Evolutionary conservation across 2,329 filamentous ascomycete genomes (phyloP).

Genomic region (Ophiostoma sp.): DNA sequence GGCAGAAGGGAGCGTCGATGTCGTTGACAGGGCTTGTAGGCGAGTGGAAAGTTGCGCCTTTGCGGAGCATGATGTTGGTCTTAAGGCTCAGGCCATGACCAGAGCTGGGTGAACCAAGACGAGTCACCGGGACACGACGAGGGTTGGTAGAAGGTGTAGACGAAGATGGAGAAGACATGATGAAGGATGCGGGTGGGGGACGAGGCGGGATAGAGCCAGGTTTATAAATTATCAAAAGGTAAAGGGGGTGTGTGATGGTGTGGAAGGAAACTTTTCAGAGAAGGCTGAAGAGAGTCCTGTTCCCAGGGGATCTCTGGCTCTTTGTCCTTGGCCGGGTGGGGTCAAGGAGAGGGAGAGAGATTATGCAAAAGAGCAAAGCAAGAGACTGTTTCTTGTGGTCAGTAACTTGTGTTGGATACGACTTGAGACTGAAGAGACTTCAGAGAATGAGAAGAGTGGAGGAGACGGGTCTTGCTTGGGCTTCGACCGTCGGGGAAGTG

Average conservation of each 20-base stretch:
- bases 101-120: constrained; percentile 42
- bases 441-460: background rate
- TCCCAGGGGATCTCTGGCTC: background rate
- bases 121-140: constrained; percentile 47
- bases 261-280: background rate
- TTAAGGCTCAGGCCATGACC: constrained; percentile 50
- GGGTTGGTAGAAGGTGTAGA: constrained; percentile 39
- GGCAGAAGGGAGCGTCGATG: constrained; percentile 42
- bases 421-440: background rate
- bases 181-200: constrained; percentile 5
- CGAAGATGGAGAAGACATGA: constrained; percentile 31
- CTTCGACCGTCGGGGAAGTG: constrained; percentile 10
- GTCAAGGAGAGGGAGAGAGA: background rate
- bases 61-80: constrained; percentile 62
- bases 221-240: constrained; percentile 8
- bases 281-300: constrained; percentile 22
- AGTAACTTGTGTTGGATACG: constrained; percentile 1
- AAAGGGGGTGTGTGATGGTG: background rate
- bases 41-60: constrained; percentile 68
- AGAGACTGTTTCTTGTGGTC: constrained; percentile 1
- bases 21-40: constrained; percentile 44
- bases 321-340: constrained; percentile 9
- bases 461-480: constrained; percentile 3
- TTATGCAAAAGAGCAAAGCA: background rate
- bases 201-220: background rate